These are phyloP conservation scores for Alternaria conjuncta DNA, from an alignment of 2,329 filamentous ascomycete species.

Conservation along the genomic window DNA sequence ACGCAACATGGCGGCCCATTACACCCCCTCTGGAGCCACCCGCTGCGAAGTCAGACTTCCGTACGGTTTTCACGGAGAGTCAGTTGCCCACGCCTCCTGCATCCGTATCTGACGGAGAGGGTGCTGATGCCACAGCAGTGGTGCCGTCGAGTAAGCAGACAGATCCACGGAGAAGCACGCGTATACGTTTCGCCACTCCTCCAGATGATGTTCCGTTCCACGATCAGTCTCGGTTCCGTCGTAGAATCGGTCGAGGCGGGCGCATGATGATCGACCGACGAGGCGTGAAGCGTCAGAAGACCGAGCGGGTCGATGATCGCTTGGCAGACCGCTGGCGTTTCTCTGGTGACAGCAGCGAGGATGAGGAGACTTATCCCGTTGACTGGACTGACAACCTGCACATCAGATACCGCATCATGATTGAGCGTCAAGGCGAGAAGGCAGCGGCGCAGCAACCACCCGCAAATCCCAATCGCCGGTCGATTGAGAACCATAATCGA, in stretches of 20 bases:
- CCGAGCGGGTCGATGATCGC: slow-evolving; percentile 40
- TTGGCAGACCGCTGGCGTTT: slow-evolving; percentile 71
- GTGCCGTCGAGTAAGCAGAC: slow-evolving; percentile 41
- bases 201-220: slow-evolving; percentile 48
- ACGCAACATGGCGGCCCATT: slow-evolving; percentile 84
- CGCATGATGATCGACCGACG: slow-evolving; percentile 88
- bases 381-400: slow-evolving; percentile 70
- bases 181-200: slow-evolving; percentile 48
- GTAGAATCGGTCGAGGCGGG: slow-evolving; percentile 83
- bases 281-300: slow-evolving; percentile 63
- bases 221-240: slow-evolving; percentile 72
- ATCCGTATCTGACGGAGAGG: slow-evolving; percentile 53
- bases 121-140: slow-evolving; percentile 48
- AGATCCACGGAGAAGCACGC: slow-evolving; percentile 33
- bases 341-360: slow-evolving; percentile 83
- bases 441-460: slow-evolving; percentile 35
- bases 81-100: slow-evolving; percentile 57
- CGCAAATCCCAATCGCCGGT: slow-evolving; percentile 30
- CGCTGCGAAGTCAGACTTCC: slow-evolving; percentile 47
- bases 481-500: slow-evolving; percentile 46
- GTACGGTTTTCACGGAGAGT: slow-evolving; percentile 47
- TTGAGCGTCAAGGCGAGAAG: slow-evolving; percentile 51
- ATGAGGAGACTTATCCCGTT: slow-evolving; percentile 74
- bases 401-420: slow-evolving; percentile 64
- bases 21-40: slow-evolving; percentile 72